phyloP scores from a whole-genome alignment of 768 basidiomycete species.

The Tulasnella sp. region DNA sequence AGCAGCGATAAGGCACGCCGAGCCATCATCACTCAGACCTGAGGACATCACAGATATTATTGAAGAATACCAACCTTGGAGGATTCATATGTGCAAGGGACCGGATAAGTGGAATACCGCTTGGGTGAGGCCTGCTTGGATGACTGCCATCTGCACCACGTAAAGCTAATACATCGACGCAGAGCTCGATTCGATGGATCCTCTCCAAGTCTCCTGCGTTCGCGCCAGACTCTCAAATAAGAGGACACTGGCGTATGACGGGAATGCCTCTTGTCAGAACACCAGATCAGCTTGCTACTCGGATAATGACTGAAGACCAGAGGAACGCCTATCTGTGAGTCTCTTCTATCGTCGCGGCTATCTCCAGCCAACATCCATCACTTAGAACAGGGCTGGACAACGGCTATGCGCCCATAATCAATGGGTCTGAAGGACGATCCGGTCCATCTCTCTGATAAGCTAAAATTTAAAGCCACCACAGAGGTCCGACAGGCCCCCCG shows the following conservation, averaged over 20 bases:
- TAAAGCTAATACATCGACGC: not conserved
- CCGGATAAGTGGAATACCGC: not conserved
- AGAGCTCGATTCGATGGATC: not conserved
- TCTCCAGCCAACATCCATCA: too few species aligned
- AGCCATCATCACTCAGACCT: not conserved
- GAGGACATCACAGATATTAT: not conserved
- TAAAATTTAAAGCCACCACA: too few species aligned
- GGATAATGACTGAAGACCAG: not conserved
- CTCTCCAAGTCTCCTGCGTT: not conserved
- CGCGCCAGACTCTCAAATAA: not conserved
- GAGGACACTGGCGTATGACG: not conserved
- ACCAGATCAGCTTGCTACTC: not conserved
- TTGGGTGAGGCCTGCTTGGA: not conserved
- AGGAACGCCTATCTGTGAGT: not conserved
- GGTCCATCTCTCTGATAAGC: too few species aligned
- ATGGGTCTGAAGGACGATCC: too few species aligned
- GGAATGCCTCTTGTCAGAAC: not conserved
- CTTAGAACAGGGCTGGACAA: too few species aligned
- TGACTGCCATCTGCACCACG: not conserved
- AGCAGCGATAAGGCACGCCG: not conserved
- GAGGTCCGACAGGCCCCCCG: too few species aligned
- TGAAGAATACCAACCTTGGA: not conserved
- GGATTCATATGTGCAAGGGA: not conserved
- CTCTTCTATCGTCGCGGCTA: not conserved
- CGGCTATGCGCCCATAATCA: too few species aligned